These are phyloP conservation scores for Monilinia fructigena DNA, from an alignment of 2,329 filamentous ascomycete species.

Conservation along the genomic window DNA sequence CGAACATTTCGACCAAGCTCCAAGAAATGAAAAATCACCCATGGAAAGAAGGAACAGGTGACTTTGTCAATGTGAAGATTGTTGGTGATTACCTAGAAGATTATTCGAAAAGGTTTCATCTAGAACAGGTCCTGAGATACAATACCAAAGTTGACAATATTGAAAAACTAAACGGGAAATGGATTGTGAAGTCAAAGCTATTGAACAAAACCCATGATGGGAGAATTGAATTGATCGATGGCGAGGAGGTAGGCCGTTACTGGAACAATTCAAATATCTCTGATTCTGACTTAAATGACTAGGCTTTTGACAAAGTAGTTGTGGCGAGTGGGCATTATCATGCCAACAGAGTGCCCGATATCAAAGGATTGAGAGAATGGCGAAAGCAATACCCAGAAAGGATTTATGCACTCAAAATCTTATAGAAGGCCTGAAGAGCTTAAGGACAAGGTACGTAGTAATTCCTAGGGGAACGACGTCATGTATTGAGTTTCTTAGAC, in stretches of 20 bases:
- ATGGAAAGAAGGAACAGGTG: conserved; percentile 34
- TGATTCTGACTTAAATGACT: background rate
- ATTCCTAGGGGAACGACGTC: background rate
- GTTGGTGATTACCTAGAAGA: conserved; percentile 32
- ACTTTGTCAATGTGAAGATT: conserved; percentile 33
- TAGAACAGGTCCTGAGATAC: conserved; percentile 30
- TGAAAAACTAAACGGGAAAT: conserved; percentile 29
- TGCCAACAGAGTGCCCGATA: conserved; percentile 59
- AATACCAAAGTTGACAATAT: conserved; percentile 34
- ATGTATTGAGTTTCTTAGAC: conserved; percentile 40
- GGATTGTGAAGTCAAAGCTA: conserved; percentile 29
- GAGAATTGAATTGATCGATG: conserved; percentile 7
- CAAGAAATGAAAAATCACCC: conserved; percentile 32
- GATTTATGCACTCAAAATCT: conserved; percentile 69
- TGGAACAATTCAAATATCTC: background rate
- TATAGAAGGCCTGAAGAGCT: conserved; percentile 64
- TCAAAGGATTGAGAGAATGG: conserved; percentile 58
- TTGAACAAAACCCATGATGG: conserved; percentile 23
- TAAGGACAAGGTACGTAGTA: conserved; percentile 44
- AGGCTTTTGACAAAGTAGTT: conserved; percentile 61
- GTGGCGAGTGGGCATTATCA: conserved; percentile 68
- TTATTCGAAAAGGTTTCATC: conserved; percentile 27
- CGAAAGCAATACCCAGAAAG: conserved; percentile 51
- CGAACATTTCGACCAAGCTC: conserved; percentile 34
- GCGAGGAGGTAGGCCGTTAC: background rate